These are phyloP conservation scores for Saturnispora sanitii DNA, from an alignment of 805 yeast genomes.

Conservation along the genomic window DNA sequence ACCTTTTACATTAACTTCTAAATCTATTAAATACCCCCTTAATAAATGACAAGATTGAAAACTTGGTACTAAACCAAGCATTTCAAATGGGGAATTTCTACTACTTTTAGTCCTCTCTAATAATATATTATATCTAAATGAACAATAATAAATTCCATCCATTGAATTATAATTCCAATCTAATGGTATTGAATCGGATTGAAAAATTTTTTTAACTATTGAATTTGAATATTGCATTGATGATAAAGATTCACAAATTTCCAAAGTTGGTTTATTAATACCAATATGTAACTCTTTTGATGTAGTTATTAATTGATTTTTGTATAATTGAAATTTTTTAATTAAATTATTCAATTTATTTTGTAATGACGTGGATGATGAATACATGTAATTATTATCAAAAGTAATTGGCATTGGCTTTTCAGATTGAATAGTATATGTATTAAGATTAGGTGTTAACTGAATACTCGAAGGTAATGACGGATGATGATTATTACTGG, in stretches of 20 bases:
- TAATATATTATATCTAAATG: constrained; percentile 3
- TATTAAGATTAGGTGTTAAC: constrained; percentile 12
- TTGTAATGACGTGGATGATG: constrained; percentile 8
- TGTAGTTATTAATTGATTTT: constrained; percentile 7
- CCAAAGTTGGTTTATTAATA: constrained; percentile 10
- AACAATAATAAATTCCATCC: constrained; percentile 4
- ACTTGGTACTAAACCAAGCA: constrained; percentile 11
- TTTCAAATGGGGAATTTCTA: constrained; percentile 5
- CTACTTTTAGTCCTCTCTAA: constrained; percentile 1
- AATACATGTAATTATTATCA: constrained; percentile 12
- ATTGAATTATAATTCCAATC: constrained; percentile 6
- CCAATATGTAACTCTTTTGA: constrained; percentile 12
- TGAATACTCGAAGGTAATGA: constrained; percentile 10
- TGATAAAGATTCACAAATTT: constrained; percentile 9
- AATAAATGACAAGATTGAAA: constrained; percentile 14
- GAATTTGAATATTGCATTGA: neutral
- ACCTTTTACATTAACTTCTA: constrained; percentile 10
- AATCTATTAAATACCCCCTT: constrained; percentile 12
- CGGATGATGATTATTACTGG: neutral
- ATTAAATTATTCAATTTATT: constrained; percentile 5
- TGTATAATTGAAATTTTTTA: constrained; percentile 11
- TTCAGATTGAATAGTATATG: constrained; percentile 15
- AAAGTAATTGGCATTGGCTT: constrained; percentile 17
- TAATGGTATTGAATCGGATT: neutral
- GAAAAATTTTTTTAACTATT: constrained; percentile 11